These are phyloP conservation scores for Vaucheria bursata DNA, from an alignment of 352 stramenopile genomes.

Conservation along the genomic window DNA sequence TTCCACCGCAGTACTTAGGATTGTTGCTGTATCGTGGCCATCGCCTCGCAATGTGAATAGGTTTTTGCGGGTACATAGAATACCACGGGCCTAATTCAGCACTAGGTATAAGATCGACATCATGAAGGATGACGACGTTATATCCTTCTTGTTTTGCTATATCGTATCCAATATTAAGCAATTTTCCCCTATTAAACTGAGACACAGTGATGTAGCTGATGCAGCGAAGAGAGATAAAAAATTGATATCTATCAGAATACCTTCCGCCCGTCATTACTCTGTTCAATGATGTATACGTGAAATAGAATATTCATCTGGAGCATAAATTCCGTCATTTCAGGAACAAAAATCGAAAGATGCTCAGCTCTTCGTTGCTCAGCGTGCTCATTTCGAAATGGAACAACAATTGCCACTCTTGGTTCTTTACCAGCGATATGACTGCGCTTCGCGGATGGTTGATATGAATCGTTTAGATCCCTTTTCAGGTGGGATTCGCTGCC, in stretches of 20 bases:
- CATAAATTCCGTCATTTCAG: conserved; percentile 78
- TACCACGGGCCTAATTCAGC: conserved; percentile 58
- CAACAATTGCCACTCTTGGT: conserved; percentile 70
- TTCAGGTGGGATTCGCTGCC: background rate
- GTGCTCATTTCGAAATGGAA: conserved; percentile 83
- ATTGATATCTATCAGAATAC: background rate
- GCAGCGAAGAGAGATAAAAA: background rate
- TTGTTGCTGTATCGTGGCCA: conserved; percentile 89
- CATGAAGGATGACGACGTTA: conserved; percentile 83
- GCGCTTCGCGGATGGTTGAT: background rate
- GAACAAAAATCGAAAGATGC: conserved; percentile 77
- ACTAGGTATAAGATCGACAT: conserved; percentile 85
- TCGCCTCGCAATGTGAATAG: conserved; percentile 82
- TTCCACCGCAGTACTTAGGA: conserved; percentile 55
- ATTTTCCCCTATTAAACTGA: conserved; percentile 90
- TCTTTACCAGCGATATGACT: background rate
- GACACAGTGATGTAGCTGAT: background rate
- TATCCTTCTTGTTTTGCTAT: conserved; percentile 61
- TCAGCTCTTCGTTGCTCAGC: conserved; percentile 67
- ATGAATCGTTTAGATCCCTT: background rate
- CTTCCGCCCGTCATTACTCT: conserved; percentile 74
- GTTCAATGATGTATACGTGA: conserved; percentile 88
- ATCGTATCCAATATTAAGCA: conserved; percentile 90
- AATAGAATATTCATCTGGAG: conserved; percentile 15
- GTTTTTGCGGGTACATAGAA: conserved; percentile 53